These are phyloP conservation scores for Eimeria maxima DNA, from an alignment of 169 alveolate species.

Conservation along the genomic window DNA sequence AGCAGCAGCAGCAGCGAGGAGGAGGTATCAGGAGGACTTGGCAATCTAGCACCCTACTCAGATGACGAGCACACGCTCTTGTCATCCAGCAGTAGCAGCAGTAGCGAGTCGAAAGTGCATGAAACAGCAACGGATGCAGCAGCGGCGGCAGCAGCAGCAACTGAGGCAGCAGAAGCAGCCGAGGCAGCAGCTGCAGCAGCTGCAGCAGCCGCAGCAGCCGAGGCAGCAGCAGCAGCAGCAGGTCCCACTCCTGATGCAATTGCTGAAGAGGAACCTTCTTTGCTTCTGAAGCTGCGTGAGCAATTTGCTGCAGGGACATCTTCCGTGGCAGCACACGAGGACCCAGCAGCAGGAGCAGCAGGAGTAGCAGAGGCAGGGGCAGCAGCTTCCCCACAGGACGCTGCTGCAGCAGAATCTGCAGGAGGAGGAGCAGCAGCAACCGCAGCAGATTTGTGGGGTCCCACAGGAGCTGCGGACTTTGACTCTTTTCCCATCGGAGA, in stretches of 20 bases:
- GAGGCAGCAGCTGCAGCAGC: not conserved
- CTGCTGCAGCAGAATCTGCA: not conserved
- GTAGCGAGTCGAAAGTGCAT: not conserved
- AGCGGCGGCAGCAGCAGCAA: slow-evolving; percentile 12
- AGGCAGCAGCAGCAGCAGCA: not conserved
- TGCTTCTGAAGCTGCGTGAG: slow-evolving; percentile 55
- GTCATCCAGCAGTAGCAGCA: slow-evolving; percentile 26
- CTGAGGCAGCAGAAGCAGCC: not conserved
- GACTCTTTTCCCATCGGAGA: not conserved
- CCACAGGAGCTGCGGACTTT: not conserved
- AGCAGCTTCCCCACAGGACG: too few relatives aligned
- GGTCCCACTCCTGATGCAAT: not conserved
- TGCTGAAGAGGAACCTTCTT: slow-evolving; percentile 18
- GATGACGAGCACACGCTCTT: slow-evolving; percentile 39
- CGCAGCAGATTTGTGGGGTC: not conserved
- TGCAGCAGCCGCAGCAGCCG: not conserved
- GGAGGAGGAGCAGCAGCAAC: not conserved
- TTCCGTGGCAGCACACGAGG: not conserved
- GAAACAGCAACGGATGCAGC: not conserved
- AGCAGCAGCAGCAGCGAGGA: slow-evolving; percentile 76
- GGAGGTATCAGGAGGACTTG: not conserved
- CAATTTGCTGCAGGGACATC: slow-evolving; percentile 23
- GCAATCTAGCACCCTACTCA: not conserved
- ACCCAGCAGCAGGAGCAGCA: slow-evolving; percentile 33
- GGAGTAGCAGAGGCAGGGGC: slow-evolving; percentile 11